Base-by-base conservation (phyloP, 805 yeast genomes). In the Komagataella populi region DNA sequence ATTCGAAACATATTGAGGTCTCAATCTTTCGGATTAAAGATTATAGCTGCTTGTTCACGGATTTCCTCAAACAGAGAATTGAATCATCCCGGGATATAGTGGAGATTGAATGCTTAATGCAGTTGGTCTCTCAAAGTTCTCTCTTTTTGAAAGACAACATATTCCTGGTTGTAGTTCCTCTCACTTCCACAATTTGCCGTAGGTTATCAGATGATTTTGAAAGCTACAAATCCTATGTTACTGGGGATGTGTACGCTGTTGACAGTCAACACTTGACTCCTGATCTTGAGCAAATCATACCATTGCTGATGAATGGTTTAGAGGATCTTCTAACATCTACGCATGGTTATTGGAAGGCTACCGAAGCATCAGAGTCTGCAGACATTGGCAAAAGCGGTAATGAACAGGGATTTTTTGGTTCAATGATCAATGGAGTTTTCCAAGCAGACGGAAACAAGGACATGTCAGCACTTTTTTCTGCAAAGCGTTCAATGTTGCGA, bases 401-500 rank as follows among this genome's bases (percentile, higher is more conserved):
- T 44, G 78, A 76, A 46, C 62, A 75, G 22, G 78, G 87, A 18
- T 76, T 83, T 64, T 71, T 85, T 49, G 83, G 83, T 0, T 75
- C 76, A 51, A 84, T 81, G 22, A 84, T 86, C 51, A 85, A 83
- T 55, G 93, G 93, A 1, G 95, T 86, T 0, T 84, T 86, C 59
- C 83, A 78, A 51, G 77, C 81, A 12, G 95, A 86, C 55, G 72
- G 86, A 1, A 84, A 84, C 0, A 69, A 71, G 52, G 65, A 73
- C 39, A 59, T 76, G 50, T 66, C 76, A 17, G 72, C 76, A 12
- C 78, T 74, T 30, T 77, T 74, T 47, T 76, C 72, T 51, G 80
- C 79, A 55, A 65, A 82, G 18, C 70, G 75, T 53, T 72, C 82
- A 1, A 72, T 86, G 5, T 64, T 83, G n/a, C 68, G 78, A 48